phyloP scores from a whole-genome alignment of 257 asterid genomes.

The Ligustrum vulgare region DNA sequence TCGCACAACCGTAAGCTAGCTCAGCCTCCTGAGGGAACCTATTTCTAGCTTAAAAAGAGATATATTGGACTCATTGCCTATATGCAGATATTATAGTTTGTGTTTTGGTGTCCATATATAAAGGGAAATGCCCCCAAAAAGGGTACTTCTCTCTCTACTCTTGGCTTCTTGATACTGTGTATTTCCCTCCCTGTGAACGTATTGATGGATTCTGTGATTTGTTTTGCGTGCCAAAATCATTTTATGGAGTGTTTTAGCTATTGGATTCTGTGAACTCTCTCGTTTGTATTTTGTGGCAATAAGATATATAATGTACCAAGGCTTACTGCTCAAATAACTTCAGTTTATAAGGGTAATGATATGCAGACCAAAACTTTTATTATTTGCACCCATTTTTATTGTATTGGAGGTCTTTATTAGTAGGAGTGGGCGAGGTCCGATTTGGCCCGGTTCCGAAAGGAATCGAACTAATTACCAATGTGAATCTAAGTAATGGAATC shows the following conservation, averaged over 20 bases:
- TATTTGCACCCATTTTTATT: no score
- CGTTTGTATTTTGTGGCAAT: no score
- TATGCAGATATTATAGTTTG: not conserved
- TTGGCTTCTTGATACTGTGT: slow-evolving; percentile 1
- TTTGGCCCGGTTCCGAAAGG: no score
- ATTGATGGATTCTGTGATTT: not conserved
- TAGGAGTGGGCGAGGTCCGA: no score
- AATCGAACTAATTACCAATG: no score
- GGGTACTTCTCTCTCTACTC: not conserved
- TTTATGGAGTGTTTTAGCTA: not conserved
- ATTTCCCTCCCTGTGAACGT: not conserved
- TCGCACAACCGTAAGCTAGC: slow-evolving; percentile 54
- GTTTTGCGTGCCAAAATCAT: not conserved
- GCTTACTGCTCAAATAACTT: no score
- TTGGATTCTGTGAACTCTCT: no score
- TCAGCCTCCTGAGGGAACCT: slow-evolving; percentile 59
- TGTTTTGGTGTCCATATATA: not conserved
- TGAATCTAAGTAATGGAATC: no score
- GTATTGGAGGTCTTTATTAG: no score
- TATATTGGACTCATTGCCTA: slow-evolving; percentile 10
- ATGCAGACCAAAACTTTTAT: no score
- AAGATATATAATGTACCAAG: no score
- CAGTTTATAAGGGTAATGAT: no score
- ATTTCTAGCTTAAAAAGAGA: slow-evolving; percentile 30
- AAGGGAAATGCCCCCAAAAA: not conserved